These are phyloP conservation scores for Plasmodium fragile DNA, from an alignment of 169 alveolate genomes.

Conservation along the genomic window DNA sequence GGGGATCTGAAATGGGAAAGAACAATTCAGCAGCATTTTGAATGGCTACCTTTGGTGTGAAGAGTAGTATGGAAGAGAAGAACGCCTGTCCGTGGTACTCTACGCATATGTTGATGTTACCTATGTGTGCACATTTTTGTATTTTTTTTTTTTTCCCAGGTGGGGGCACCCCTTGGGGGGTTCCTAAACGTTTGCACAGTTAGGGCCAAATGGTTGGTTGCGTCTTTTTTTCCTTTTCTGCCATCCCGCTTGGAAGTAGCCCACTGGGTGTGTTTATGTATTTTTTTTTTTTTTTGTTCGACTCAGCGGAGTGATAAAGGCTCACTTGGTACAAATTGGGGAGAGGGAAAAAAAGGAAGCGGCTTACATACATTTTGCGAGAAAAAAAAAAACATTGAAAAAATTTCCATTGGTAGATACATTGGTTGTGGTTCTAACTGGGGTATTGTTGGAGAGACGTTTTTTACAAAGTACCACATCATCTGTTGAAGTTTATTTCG, in stretches of 20 bases:
- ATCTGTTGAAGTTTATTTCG: not conserved
- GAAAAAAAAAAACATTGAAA: not conserved
- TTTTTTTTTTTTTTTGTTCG: no score
- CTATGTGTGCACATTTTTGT: not conserved
- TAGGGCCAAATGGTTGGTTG: not conserved
- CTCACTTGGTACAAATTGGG: not conserved
- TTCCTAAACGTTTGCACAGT: not conserved
- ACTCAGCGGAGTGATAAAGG: not conserved
- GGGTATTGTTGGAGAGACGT: not conserved
- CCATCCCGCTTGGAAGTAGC: not conserved
- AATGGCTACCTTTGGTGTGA: not conserved
- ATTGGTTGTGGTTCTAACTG: not conserved
- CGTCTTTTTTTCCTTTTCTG: not conserved
- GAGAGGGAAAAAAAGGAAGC: not conserved
- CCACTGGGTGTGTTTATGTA: not conserved
- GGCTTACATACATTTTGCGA: not conserved
- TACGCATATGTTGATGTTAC: not conserved
- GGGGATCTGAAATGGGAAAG: not conserved
- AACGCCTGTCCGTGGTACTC: not conserved
- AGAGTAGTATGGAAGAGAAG: not conserved
- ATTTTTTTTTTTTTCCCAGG: not conserved
- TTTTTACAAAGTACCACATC: not conserved
- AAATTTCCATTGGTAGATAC: not conserved
- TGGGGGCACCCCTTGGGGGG: not conserved
- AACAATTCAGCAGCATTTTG: not conserved